Percentiles rank a stretch among this genome's conserved stretches.
Conservation (phyloP, 495 filamentous ascomycete species). For the Neurospora tetraspora region DNA sequence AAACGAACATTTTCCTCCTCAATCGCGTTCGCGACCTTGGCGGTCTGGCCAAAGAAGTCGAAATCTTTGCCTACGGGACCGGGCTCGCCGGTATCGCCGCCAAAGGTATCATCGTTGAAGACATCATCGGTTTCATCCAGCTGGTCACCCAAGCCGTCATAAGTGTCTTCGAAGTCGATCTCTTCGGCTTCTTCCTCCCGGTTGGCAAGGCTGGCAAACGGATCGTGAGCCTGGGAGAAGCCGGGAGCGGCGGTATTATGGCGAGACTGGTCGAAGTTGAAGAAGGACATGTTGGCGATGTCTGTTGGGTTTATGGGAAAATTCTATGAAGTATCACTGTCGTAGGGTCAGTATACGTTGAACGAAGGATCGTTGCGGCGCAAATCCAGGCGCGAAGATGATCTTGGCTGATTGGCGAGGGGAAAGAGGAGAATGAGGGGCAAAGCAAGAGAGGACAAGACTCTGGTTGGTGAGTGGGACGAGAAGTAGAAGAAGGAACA, state of each 20-base stretch:
- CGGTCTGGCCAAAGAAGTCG: constrained; percentile 91
- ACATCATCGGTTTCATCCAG: constrained; percentile 88
- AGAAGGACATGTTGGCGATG: constrained; percentile 49
- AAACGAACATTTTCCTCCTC: constrained; percentile 84
- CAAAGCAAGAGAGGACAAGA: background rate
- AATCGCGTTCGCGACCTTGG: constrained; percentile 71
- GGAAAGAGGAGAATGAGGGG: background rate
- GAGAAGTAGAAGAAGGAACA: background rate
- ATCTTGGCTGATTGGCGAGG: background rate
- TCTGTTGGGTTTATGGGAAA: background rate
- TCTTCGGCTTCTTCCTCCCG: constrained; percentile 70
- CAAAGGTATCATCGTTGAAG: constrained; percentile 99
- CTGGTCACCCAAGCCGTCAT: constrained; percentile 88
- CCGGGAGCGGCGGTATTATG: constrained; percentile 51
- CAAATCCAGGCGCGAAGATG: background rate
- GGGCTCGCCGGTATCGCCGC: constrained; percentile 28
- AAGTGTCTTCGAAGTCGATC: constrained; percentile 94
- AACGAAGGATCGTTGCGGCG: background rate
- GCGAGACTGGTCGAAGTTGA: constrained; percentile 66
- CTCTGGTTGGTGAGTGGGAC: background rate
- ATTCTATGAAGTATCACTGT: background rate
- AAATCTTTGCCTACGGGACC: constrained; percentile 75
- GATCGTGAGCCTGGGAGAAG: constrained; percentile 76
- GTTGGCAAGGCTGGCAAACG: constrained; percentile 71
- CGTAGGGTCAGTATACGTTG: background rate